phyloP scores from a whole-genome alignment of 176 grass and related monocot genomes.

The Musa troglodytarum region DNA sequence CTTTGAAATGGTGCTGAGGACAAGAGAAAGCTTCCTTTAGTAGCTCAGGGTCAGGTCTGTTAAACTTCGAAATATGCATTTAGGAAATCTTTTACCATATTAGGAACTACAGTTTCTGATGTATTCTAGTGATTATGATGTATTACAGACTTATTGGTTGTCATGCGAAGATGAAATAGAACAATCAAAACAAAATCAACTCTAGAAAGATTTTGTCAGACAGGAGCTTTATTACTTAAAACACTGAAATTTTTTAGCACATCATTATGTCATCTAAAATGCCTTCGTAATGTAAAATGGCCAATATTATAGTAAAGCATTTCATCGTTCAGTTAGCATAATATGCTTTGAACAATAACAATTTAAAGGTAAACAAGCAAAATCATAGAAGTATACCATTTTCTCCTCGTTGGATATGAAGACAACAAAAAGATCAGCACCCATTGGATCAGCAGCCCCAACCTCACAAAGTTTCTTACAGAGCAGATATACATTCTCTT shows the following conservation, averaged over 20 bases:
- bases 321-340: not conserved
- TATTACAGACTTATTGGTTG: not conserved
- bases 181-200: not conserved
- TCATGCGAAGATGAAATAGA: not conserved
- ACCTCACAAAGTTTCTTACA: slow-evolving; percentile 55
- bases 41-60: no score
- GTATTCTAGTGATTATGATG: not conserved
- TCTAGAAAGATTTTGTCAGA: not conserved
- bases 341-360: not conserved
- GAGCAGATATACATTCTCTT: slow-evolving; percentile 87
- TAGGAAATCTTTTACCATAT: not conserved
- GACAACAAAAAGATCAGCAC: slow-evolving; percentile 59
- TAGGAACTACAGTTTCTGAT: not conserved
- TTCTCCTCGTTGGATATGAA: slow-evolving; percentile 86
- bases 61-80: no score
- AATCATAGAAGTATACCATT: slow-evolving; percentile 30
- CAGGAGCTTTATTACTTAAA: not conserved
- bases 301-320: not conserved
- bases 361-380: not conserved
- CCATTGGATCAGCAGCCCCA: slow-evolving; percentile 44
- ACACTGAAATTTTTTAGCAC: not conserved
- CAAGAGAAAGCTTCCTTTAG: no score
- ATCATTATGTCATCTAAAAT: not conserved
- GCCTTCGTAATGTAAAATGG: not conserved
- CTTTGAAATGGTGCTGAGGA: no score